Percentiles rank a stretch among this genome's conserved stretches.
Evolutionary conservation across 1,284 basidiomycete species (phyloP).

Genomic region (Pseudozyma hubeiensis): DNA sequence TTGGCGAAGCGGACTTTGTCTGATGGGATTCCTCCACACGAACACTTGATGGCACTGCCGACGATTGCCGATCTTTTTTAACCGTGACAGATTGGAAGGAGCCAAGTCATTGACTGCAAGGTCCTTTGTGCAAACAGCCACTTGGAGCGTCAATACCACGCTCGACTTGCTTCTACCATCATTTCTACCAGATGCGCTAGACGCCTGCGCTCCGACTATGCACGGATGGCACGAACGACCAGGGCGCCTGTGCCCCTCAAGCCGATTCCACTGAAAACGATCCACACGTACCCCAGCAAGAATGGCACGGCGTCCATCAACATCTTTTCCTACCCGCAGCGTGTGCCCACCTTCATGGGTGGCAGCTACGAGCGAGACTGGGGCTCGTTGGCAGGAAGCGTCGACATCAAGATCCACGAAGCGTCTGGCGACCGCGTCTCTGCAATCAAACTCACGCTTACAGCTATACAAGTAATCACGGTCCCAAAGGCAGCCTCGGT

Average conservation of each 20-base stretch:
- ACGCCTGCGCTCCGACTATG: constrained; percentile 11
- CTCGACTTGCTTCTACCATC: too few relatives aligned
- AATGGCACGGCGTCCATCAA: constrained; percentile 40
- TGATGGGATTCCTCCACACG: too few relatives aligned
- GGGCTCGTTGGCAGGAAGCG: constrained; percentile 51
- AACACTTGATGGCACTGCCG: too few relatives aligned
- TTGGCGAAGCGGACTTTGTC: too few relatives aligned
- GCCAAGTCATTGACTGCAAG: too few relatives aligned
- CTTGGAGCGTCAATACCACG: too few relatives aligned
- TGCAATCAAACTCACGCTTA: constrained; percentile 51
- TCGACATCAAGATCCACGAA: constrained; percentile 38
- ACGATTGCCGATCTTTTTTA: too few relatives aligned
- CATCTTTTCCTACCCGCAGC: constrained; percentile 53
- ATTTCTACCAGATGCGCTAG: too few relatives aligned
- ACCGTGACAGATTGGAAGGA: too few relatives aligned
- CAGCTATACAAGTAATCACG: constrained; percentile 30
- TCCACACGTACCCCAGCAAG: constrained; percentile 38
- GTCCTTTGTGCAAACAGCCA: too few relatives aligned
- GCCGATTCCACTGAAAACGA: constrained; percentile 27
- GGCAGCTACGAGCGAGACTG: constrained; percentile 53
- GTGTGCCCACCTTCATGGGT: constrained; percentile 61
- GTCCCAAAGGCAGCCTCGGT: constrained; percentile 35
- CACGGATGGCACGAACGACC: constrained; percentile 15
- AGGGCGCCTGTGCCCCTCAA: constrained; percentile 13
- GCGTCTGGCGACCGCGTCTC: constrained; percentile 42